Conservation (phyloP, 257 asterid genomes). For the Nyctanthes arbortristis region DNA sequence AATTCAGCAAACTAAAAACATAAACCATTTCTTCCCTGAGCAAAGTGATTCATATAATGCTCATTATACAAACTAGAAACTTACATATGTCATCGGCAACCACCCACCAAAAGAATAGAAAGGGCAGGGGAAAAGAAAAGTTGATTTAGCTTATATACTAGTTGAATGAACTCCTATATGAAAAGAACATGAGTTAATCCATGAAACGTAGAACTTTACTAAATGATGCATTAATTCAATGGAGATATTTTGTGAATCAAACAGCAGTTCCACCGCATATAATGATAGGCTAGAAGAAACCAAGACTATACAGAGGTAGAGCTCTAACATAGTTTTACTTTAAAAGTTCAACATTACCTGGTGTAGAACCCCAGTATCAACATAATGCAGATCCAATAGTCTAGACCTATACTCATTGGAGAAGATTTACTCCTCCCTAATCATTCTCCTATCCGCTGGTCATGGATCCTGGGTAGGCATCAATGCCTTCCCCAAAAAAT, state of each 20-base stretch:
- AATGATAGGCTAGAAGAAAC: background rate
- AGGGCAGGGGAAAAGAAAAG: background rate
- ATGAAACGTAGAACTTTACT: too few species aligned
- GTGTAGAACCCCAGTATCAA: slow-evolving; percentile 84
- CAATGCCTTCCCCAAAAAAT: slow-evolving; percentile 66
- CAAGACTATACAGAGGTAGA: too few species aligned
- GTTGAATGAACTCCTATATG: background rate
- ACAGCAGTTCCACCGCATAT: background rate
- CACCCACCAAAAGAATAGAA: slow-evolving; percentile 16
- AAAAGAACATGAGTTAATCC: too few species aligned
- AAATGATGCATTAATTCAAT: too few species aligned
- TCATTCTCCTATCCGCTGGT: slow-evolving; percentile 37
- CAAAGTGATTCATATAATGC: slow-evolving; percentile 54
- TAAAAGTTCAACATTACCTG: slow-evolving; percentile 46
- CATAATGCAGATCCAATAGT: slow-evolving; percentile 88
- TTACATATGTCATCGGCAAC: slow-evolving; percentile 64
- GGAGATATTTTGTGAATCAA: too few species aligned
- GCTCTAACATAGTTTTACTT: background rate
- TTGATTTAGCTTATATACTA: background rate
- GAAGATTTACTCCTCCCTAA: slow-evolving; percentile 59
- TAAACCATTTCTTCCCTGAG: slow-evolving; percentile 54
- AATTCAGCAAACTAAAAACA: background rate
- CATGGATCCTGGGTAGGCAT: slow-evolving; percentile 57
- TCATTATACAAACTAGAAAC: slow-evolving; percentile 61
- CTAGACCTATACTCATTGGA: slow-evolving; percentile 87